Evolutionary conservation across 352 stramenopile genomes (phyloP).

Genomic region (Pythium apleroticum): DNA sequence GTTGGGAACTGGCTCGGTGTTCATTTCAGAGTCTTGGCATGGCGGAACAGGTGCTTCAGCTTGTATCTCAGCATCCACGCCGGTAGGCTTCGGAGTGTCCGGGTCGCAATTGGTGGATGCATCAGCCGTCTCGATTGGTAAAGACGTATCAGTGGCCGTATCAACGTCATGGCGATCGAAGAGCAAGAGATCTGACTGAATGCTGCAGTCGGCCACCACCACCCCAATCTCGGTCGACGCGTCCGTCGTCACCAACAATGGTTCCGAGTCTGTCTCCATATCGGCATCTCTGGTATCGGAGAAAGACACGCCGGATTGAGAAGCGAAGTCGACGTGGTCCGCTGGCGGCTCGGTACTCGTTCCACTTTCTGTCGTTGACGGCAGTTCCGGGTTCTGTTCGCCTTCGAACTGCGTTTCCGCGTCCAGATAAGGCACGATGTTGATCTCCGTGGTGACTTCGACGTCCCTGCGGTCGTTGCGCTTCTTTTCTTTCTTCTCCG

Average conservation of each 20-base stretch:
- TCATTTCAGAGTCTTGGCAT: neutral
- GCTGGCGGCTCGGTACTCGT: neutral
- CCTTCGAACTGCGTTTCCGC: constrained; percentile 23
- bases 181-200: neutral
- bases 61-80: neutral
- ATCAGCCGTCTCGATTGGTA: neutral
- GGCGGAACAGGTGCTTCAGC: neutral
- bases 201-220: neutral
- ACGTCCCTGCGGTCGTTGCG: constrained; percentile 12
- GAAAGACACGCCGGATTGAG: constrained; percentile 5
- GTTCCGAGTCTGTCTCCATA: neutral
- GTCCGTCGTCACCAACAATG: neutral
- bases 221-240: neutral
- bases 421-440: constrained; percentile 18
- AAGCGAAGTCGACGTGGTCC: neutral
- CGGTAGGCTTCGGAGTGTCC: neutral
- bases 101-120: neutral
- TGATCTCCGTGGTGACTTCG: constrained; percentile 24
- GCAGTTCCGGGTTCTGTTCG: neutral
- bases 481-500: constrained; percentile 15
- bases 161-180: constrained; percentile 1
- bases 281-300: neutral
- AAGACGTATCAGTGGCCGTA: neutral
- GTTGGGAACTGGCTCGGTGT: neutral
- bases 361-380: neutral